phyloP scores from a whole-genome alignment of 345 rosid genomes.

The Cardiospermum halicacabum region DNA sequence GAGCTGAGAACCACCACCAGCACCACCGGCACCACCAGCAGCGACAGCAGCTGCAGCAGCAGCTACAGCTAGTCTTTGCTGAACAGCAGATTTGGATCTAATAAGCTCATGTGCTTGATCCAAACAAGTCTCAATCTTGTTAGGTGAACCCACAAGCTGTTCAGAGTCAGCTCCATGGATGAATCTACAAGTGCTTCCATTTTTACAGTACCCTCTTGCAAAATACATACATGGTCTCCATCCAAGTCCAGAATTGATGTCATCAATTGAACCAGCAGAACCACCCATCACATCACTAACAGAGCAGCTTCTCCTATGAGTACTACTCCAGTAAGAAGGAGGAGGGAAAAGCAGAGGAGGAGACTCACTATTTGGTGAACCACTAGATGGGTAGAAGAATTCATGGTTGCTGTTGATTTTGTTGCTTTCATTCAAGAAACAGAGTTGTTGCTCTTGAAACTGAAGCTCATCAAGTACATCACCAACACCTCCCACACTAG shows the following conservation, averaged over 20 bases:
- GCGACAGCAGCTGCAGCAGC: slow-evolving; percentile 39
- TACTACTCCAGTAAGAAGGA: slow-evolving; percentile 42
- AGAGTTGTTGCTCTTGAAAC: slow-evolving; percentile 58
- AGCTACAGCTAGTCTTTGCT: slow-evolving; percentile 45
- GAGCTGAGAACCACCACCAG: slow-evolving; percentile 54
- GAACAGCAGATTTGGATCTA: slow-evolving; percentile 70
- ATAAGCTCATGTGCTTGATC: slow-evolving; percentile 67
- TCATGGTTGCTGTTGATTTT: slow-evolving; percentile 33
- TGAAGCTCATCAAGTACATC: slow-evolving; percentile 51
- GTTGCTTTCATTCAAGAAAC: slow-evolving; percentile 53
- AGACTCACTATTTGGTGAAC: slow-evolving; percentile 29
- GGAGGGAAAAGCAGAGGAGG: slow-evolving; percentile 35
- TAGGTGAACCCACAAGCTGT: slow-evolving; percentile 58
- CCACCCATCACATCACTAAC: slow-evolving; percentile 64
- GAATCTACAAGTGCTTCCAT: slow-evolving; percentile 81
- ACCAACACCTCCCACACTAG: slow-evolving; percentile 44
- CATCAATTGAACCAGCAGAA: slow-evolving; percentile 30
- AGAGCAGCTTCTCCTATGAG: slow-evolving; percentile 74
- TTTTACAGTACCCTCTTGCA: slow-evolving; percentile 91
- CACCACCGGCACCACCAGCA: too few relatives aligned
- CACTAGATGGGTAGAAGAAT: slow-evolving; percentile 37
- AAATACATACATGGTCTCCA: slow-evolving; percentile 87
- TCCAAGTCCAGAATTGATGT: slow-evolving; percentile 58
- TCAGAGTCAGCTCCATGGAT: slow-evolving; percentile 54
- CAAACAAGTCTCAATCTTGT: slow-evolving; percentile 52